Conservation (phyloP, 78 protist species). For the Pigoraptor vietnamica region DNA sequence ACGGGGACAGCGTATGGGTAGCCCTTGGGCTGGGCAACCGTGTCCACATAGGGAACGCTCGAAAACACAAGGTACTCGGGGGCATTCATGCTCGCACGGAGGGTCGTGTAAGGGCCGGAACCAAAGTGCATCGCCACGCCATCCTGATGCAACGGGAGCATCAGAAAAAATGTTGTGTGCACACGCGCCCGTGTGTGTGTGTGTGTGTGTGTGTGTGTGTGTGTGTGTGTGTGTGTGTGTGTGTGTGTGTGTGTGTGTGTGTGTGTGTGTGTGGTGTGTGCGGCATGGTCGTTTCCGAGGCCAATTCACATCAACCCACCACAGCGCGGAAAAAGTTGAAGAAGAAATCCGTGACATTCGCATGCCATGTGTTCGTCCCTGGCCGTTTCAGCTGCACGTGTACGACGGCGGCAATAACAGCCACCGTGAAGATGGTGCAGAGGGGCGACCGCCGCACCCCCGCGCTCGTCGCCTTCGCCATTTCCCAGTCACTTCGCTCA, state of each 20-base stretch:
- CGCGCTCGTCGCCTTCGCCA: no score
- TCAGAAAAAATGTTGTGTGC: background rate
- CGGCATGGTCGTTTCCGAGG: no score
- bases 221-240: background rate
- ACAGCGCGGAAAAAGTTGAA: background rate
- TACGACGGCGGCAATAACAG: background rate
- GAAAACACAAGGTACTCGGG: background rate
- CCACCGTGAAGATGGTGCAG: background rate
- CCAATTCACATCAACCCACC: background rate
- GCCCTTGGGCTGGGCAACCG: background rate
- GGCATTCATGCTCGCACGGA: background rate
- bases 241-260: background rate
- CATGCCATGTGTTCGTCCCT: background rate
- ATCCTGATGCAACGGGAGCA: background rate
- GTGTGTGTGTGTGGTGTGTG: background rate
- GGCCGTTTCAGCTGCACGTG: background rate
- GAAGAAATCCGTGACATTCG: background rate
- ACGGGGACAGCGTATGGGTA: background rate
- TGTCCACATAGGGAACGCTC: background rate
- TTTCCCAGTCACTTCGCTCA: no score
- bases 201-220: background rate
- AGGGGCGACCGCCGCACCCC: no score
- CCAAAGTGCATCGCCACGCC: background rate
- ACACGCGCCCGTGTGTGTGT: background rate
- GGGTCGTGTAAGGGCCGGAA: background rate